phyloP scores from a whole-genome alignment of 805 yeast genomes.

The Cyberlindnera saturnus region DNA sequence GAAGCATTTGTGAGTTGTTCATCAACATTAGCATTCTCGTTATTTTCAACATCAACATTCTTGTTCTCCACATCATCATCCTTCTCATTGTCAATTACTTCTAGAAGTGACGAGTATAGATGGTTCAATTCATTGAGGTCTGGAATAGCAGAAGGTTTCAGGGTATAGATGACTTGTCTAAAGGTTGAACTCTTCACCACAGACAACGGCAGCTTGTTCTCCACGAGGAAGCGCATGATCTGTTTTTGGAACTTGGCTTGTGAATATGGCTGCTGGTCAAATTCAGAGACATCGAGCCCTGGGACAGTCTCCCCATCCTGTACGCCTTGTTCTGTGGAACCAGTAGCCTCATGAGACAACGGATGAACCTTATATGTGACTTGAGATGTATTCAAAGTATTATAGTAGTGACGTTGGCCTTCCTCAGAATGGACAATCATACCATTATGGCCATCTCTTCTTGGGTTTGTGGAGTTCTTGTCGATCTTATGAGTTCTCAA shows the following conservation, averaged over 20 bases:
- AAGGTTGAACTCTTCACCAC: conserved; percentile 45
- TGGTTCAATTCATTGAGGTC: conserved; percentile 43
- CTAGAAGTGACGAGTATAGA: conserved; percentile 38
- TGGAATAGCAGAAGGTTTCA: conserved; percentile 40
- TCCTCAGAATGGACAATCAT: conserved; percentile 2
- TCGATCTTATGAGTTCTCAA: conserved; percentile 46
- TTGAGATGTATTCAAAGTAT: conserved; percentile 19
- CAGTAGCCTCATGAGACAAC: conserved; percentile 4
- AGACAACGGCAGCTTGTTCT: conserved; percentile 43
- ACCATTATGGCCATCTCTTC: conserved; percentile 24
- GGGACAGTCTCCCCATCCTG: neutral
- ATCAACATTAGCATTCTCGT: neutral
- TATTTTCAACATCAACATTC: no score
- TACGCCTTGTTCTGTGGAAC: neutral
- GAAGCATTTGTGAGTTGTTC: neutral
- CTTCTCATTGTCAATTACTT: conserved; percentile 28
- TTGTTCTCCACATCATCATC: neutral
- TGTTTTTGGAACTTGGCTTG: conserved; percentile 44
- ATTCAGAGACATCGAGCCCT: conserved; percentile 9
- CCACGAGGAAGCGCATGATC: conserved; percentile 42
- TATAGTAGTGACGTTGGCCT: conserved; percentile 25
- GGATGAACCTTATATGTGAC: conserved; percentile 12
- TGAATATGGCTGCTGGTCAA: conserved; percentile 40
- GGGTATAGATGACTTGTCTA: conserved; percentile 44
- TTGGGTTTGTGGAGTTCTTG: conserved; percentile 33